A percentile compares a stretch with the other conserved stretches of the same genome.
Evolutionary conservation across 768 basidiomycete genomes (phyloP).

Genomic region (Amanita muscaria): DNA sequence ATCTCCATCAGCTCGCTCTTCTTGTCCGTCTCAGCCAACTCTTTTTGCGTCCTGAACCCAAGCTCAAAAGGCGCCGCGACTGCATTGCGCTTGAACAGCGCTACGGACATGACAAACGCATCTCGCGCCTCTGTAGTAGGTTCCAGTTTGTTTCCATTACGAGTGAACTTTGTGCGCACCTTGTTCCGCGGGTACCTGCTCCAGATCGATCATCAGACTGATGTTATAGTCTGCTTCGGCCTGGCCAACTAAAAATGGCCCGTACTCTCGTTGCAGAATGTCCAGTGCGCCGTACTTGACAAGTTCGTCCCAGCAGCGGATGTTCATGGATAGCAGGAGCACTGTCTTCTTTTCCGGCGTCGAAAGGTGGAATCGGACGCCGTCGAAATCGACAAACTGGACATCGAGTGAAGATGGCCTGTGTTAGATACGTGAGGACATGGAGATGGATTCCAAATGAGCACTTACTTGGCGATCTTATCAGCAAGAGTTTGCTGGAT

Average conservation of each 20-base stretch:
- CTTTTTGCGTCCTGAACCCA: constrained; percentile 77
- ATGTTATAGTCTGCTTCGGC: constrained; percentile 87
- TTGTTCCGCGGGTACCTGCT: constrained; percentile 69
- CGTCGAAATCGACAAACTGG: constrained; percentile 96
- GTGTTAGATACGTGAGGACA: constrained; percentile 11
- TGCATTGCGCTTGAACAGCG: constrained; percentile 87
- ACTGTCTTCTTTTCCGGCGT: constrained; percentile 79
- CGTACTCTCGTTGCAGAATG: constrained; percentile 78
- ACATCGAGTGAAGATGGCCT: constrained; percentile 92
- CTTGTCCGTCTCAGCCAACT: constrained; percentile 64
- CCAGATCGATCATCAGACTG: constrained; percentile 79
- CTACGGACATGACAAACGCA: constrained; percentile 69
- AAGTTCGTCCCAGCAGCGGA: constrained; percentile 95
- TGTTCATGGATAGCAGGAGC: constrained; percentile 89
- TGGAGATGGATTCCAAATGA: background rate
- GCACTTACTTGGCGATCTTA: constrained; percentile 68
- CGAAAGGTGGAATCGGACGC: constrained; percentile 88
- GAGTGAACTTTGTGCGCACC: too few species aligned
- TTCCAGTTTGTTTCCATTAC: too few species aligned
- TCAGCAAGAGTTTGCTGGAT: constrained; percentile 86
- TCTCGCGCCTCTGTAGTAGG: constrained; percentile 60
- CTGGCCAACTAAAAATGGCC: constrained; percentile 51
- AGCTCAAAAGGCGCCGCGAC: constrained; percentile 90
- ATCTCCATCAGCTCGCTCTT: constrained; percentile 86
- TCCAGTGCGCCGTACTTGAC: constrained; percentile 78